A percentile compares a stretch with the other conserved stretches of the same genome.
Evolutionary conservation across 345 rosid genomes (phyloP).

Genomic region (Sisymbrium irio): DNA sequence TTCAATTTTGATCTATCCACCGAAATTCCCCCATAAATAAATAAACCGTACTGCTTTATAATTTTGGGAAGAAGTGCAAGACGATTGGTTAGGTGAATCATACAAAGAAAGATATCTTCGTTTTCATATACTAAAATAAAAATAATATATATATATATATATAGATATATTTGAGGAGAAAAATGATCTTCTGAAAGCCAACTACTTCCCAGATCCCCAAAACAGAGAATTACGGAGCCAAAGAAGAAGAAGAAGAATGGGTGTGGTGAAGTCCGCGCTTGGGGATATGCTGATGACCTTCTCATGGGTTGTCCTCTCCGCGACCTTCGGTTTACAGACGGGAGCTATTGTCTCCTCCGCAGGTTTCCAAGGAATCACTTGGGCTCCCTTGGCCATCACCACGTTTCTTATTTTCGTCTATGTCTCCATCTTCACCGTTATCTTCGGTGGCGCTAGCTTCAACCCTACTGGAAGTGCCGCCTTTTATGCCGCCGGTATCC

Average conservation of each 20-base stretch:
- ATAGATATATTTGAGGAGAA: slow-evolving; percentile 5
- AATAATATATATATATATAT: too few species aligned
- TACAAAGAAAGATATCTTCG: slow-evolving; percentile 32
- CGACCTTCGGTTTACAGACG: slow-evolving; percentile 65
- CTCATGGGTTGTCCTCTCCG: slow-evolving; percentile 71
- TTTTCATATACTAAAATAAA: background rate
- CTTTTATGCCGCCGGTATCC: slow-evolving; percentile 79
- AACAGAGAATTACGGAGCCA: background rate
- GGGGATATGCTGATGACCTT: slow-evolving; percentile 71
- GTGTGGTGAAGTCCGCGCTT: slow-evolving; percentile 59
- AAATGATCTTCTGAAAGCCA: slow-evolving; percentile 11
- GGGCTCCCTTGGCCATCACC: slow-evolving; percentile 57
- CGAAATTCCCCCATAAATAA: too few species aligned
- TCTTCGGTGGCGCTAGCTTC: slow-evolving; percentile 89
- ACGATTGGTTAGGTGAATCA: slow-evolving; percentile 24
- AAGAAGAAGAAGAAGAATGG: slow-evolving; percentile 38
- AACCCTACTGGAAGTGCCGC: slow-evolving; percentile 88
- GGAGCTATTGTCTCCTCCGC: slow-evolving; percentile 43
- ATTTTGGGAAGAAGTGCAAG: background rate
- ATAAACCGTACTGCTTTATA: too few species aligned
- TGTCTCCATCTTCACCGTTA: slow-evolving; percentile 55
- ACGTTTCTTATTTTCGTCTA: slow-evolving; percentile 60
- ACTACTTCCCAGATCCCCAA: slow-evolving; percentile 24
- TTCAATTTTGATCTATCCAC: too few species aligned
- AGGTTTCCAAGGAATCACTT: slow-evolving; percentile 44